Evolutionary conservation across 169 alveolate genomes (phyloP), one percentile per base, ranked within the genome.

Genomic region (Plasmodium yoelii): DNA sequence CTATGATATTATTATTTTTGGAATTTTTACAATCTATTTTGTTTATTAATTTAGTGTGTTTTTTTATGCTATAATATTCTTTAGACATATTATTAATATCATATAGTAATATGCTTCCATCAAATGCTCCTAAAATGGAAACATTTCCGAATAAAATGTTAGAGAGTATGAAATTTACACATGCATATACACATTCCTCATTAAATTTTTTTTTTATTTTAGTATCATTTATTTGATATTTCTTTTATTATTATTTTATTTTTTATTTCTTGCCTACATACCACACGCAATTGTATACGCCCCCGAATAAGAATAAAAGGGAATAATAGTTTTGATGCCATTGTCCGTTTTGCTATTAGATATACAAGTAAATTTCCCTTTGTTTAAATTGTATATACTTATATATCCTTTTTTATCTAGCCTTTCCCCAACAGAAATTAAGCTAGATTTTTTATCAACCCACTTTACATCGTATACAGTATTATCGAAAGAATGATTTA

Each of bases 391-490:
- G 65, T 87, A 95, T 44, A 96, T 88, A 91, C 95, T 91, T 75
- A 95, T 93, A 34, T 93, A 94, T 18, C 98, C 98, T 60, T 95
- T 94, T 13, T 97, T 97, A 67, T 94, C 87, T 5, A 97, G 95
- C 24, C 94, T 77, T 92, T 95, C 93, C 15, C 98, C 98, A 39
- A 94, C 77, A 15, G 95, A 92, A 10, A 94, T 93, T 61, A 95
- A 88, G 80, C 95, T 88, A 59, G 97, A 96, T 61, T 95, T 93
- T 53, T 94, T 90, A 15, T 97, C 97, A 18, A 96, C 95, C 97
- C 98, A 96, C 86, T 93, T 95, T 28, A 93, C 94, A 49, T 95
- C 97, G 77, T 95, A 95, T 1, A 97, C 97, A 57, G 97, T 96
- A 80, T 94, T 95, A 34, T 89, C 92, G 57, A 95, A 65, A 42